Evolutionary conservation across 768 basidiomycete genomes (phyloP), one percentile per base, ranked within the genome.

Genomic region (Gautieria morchelliformis): DNA sequence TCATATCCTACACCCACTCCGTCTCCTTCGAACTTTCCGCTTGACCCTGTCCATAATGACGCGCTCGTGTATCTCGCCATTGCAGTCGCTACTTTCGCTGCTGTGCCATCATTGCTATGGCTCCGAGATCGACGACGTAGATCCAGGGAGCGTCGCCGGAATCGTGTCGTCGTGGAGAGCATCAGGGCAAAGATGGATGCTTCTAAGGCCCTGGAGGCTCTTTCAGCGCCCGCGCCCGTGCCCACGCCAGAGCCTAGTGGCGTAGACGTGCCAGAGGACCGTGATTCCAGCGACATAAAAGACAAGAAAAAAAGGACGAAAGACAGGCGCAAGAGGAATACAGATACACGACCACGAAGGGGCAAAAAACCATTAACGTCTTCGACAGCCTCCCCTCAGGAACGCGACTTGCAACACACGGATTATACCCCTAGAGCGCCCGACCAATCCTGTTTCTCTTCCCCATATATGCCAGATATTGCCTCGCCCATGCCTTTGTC

Each of bases 351-450:
- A n/a, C 5, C 12, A 5, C 3, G 17, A 17, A 49, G 27, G 48
- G 24, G 32, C 48, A 49, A 30, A 24, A 49, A 30, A 12, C 3
- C 27, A 24, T 10, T 49, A 11, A 27, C 24, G 27, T 49, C 48
- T 2, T 33, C 48, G 7, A 27, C 5, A 27, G 7, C 48, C 27
- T 12, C 27, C 24, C 19, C 48, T 14, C 6, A 10, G 15, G 10
- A 49, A 33, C 48, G 32, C 22, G 48, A 49, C 19, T 27, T 11
- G 24, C 9, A 20, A 10, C 19, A 9, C 5, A 46, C 48, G 3
- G 24, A 49, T 49, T n/a, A 49, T 49, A 49, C 48, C 24, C 48
- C 48, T 49, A 49, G 48, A 49, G 48, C 22, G 22, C 48, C 48
- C 4, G 48, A 49, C 5, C 48, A 49, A 30, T 2, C 27, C 22